A percentile compares a stretch with the other conserved stretches of the same genome.
These are phyloP conservation scores for Vitellaria paradoxa DNA, from an alignment of 179 eudicot genomes.

Conservation along the genomic window DNA sequence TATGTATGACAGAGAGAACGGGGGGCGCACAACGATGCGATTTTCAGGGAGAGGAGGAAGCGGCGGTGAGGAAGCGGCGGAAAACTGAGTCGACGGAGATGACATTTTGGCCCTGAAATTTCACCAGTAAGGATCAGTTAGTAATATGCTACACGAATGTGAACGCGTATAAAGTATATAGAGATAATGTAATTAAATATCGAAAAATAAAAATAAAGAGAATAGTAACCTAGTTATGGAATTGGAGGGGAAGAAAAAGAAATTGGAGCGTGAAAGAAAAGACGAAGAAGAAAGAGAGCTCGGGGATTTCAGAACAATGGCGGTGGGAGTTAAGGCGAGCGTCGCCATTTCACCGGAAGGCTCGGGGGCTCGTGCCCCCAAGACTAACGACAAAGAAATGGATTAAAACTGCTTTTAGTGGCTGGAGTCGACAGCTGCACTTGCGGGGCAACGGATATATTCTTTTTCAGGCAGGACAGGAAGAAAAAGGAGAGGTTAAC, in stretches of 20 bases:
- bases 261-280: constrained; percentile 11
- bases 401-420: neutral
- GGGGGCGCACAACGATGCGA: constrained; percentile 37
- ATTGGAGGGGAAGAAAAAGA: constrained; percentile 14
- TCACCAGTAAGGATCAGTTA: neutral
- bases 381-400: neutral
- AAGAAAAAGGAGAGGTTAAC: too few relatives aligned
- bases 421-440: neutral
- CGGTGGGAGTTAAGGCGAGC: constrained; percentile 2
- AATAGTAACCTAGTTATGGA: constrained; percentile 11
- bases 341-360: constrained; percentile 12
- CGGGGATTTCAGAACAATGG: constrained; percentile 11
- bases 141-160: neutral
- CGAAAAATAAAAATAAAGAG: neutral
- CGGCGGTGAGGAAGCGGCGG: constrained; percentile 3
- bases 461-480: neutral
- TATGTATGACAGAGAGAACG: neutral
- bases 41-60: constrained; percentile 35
- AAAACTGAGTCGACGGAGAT: constrained; percentile 21
- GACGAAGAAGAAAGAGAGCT: constrained; percentile 19
- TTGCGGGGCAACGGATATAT: neutral
- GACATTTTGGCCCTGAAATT: constrained; percentile 45
- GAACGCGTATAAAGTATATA: neutral
- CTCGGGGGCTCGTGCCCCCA: too few relatives aligned
- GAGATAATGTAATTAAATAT: neutral